These are phyloP conservation scores for Colletotrichum destructivum DNA, from an alignment of 2,329 filamentous ascomycete species.

Conservation along the genomic window DNA sequence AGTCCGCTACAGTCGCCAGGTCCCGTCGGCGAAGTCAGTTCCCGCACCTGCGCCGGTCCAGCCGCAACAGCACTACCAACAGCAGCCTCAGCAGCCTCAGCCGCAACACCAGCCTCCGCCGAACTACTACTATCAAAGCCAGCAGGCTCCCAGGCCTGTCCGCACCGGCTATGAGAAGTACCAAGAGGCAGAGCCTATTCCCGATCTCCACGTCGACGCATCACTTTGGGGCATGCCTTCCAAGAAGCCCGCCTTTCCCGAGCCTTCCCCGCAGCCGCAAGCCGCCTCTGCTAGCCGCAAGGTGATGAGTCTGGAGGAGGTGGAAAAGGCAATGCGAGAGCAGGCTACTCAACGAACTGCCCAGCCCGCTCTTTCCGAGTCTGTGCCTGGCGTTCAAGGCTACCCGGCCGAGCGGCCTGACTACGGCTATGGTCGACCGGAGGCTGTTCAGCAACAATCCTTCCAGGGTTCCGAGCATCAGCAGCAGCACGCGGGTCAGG, in stretches of 20 bases:
- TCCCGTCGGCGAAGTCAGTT: slow-evolving; percentile 66
- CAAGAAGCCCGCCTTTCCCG: slow-evolving; percentile 64
- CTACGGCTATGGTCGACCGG: slow-evolving; percentile 42
- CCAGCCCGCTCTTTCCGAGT: slow-evolving; percentile 54
- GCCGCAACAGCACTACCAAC: slow-evolving; percentile 50
- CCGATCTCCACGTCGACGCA: slow-evolving; percentile 92
- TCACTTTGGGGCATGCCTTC: slow-evolving; percentile 88
- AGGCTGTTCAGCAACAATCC: slow-evolving; percentile 35
- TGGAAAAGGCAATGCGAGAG: slow-evolving; percentile 91
- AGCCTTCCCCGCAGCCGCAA: slow-evolving; percentile 47
- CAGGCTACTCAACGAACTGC: slow-evolving; percentile 69
- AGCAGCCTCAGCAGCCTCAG: slow-evolving; percentile 6
- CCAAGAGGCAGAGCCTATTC: slow-evolving; percentile 82
- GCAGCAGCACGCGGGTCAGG: slow-evolving; percentile 49
- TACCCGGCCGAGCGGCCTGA: slow-evolving; percentile 33
- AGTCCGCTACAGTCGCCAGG: slow-evolving; percentile 83
- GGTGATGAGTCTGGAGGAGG: slow-evolving; percentile 96
- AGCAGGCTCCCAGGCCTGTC: slow-evolving; percentile 64
- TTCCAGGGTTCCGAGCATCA: slow-evolving; percentile 44
- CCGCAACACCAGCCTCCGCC: slow-evolving; percentile 10
- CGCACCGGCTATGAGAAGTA: slow-evolving; percentile 95
- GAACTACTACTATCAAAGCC: slow-evolving; percentile 54
- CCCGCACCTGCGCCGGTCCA: slow-evolving; percentile 48
- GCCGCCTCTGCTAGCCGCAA: slow-evolving; percentile 70
- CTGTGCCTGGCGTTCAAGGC: slow-evolving; percentile 49